Evolutionary conservation across 2,329 filamentous ascomycete genomes (phyloP).

Genomic region (Thielaviopsis euricoi): DNA sequence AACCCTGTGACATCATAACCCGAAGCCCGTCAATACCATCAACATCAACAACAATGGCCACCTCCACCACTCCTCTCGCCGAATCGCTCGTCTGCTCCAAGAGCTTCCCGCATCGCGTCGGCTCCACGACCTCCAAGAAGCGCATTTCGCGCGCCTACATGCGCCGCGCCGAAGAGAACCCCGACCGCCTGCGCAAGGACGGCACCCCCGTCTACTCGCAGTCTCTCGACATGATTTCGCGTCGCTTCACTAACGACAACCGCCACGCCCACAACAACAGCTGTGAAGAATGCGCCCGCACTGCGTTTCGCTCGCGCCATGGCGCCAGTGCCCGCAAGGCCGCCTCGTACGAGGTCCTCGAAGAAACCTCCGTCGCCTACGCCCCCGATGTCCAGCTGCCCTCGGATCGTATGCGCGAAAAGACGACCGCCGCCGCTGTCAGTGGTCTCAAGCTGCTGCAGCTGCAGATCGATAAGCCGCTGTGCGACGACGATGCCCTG

Average conservation of each 20-base stretch:
- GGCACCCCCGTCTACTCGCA: conserved; percentile 3
- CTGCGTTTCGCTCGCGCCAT: background rate
- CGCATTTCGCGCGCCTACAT: conserved; percentile 1
- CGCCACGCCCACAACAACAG: background rate
- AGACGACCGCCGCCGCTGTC: background rate
- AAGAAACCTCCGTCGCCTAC: conserved; percentile 1
- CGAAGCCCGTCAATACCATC: too few species aligned
- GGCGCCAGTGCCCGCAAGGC: background rate
- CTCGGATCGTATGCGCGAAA: conserved; percentile 2
- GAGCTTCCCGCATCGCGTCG: background rate
- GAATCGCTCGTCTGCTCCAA: background rate
- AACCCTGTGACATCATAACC: background rate
- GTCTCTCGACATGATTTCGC: background rate
- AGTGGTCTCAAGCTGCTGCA: background rate
- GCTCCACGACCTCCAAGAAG: background rate
- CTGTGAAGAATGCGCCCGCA: background rate
- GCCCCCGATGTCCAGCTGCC: conserved; percentile 2
- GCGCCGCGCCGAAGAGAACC: conserved; percentile 1
- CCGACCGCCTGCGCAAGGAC: conserved; percentile 4
- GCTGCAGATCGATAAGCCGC: background rate
- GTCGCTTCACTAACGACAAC: background rate
- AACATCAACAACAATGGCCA: too few species aligned
- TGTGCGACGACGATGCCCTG: background rate
- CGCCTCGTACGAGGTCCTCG: background rate
- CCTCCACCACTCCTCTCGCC: background rate